Percentiles rank a stretch among this genome's conserved stretches.
These are phyloP conservation scores for Ophiocordyceps robertsii DNA, from an alignment of 2,329 filamentous ascomycete species.

Conservation along the genomic window DNA sequence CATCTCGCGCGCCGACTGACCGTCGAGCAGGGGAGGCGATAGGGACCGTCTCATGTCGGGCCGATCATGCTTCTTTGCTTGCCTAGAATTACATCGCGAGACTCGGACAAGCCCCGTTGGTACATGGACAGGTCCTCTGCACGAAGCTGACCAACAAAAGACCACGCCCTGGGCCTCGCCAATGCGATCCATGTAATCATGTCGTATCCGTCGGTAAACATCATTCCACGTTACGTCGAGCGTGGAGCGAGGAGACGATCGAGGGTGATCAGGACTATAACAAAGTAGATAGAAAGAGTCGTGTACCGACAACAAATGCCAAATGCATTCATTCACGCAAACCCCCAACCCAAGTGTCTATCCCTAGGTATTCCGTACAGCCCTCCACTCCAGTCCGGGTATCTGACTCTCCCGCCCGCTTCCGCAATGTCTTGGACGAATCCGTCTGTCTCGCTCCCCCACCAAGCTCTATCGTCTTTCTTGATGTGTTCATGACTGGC, in stretches of 20 bases:
- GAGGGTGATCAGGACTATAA: neutral
- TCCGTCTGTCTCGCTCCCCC: neutral
- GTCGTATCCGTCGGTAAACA: no score
- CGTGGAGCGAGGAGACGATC: neutral
- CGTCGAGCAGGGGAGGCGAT: neutral
- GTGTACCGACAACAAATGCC: constrained; percentile 3
- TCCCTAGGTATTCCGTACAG: constrained; percentile 11
- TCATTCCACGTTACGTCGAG: neutral
- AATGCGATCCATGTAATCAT: no score
- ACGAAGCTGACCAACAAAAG: no score
- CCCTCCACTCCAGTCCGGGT: constrained; percentile 12
- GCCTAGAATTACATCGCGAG: no score
- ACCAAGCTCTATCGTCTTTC: neutral
- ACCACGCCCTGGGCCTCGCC: no score
- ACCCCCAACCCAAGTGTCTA: constrained; percentile 17
- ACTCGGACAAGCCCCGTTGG: no score
- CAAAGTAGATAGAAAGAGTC: neutral
- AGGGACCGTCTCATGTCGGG: neutral
- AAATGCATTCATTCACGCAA: constrained; percentile 9
- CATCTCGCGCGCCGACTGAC: neutral
- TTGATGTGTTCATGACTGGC: neutral
- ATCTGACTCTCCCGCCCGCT: constrained; percentile 13
- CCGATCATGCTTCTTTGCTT: no score
- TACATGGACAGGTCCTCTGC: no score
- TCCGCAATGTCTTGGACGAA: neutral